Percentiles rank a stretch among this genome's conserved stretches.
Evolutionary conservation across 1,284 basidiomycete species (phyloP).

Genomic region (Rhodotorula sp.): DNA sequence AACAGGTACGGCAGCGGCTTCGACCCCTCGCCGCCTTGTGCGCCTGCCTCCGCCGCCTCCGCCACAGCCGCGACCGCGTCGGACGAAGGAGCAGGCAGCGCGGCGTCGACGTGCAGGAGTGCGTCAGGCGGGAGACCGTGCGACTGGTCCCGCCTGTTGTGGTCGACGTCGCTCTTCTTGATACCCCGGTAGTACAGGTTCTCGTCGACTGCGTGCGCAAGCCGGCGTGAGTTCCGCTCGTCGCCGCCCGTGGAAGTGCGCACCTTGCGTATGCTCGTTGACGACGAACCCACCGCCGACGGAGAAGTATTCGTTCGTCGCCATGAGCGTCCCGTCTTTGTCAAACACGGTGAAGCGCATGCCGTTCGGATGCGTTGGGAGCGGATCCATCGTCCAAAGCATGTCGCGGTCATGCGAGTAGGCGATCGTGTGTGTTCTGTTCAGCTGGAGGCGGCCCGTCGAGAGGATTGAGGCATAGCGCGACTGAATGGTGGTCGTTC

Average conservation of each 20-base stretch:
- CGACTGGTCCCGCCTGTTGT: conserved; percentile 67
- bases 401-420: conserved; percentile 89
- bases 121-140: conserved; percentile 32
- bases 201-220: conserved; percentile 64
- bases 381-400: conserved; percentile 80
- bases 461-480: conserved; percentile 70
- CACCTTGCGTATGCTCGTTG: conserved; percentile 82
- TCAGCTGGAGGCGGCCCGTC: conserved; percentile 68
- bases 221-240: no score
- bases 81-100: neutral
- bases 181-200: conserved; percentile 96
- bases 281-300: conserved; percentile 88
- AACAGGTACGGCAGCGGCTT: conserved; percentile 68
- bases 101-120: neutral
- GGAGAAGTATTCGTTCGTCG: conserved; percentile 88
- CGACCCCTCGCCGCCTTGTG: neutral
- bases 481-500: conserved; percentile 45
- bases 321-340: conserved; percentile 76
- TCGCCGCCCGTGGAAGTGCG: no score
- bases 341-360: conserved; percentile 78
- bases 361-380: conserved; percentile 51
- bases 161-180: conserved; percentile 75
- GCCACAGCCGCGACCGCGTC: neutral
- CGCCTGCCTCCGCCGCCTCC: neutral
- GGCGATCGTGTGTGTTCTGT: conserved; percentile 70